A percentile compares a stretch with the other conserved stretches of the same genome.
These are phyloP conservation scores for Thinopyrum obtusiflorum DNA, from an alignment of 202 grass and related monocot species.

Conservation along the genomic window DNA sequence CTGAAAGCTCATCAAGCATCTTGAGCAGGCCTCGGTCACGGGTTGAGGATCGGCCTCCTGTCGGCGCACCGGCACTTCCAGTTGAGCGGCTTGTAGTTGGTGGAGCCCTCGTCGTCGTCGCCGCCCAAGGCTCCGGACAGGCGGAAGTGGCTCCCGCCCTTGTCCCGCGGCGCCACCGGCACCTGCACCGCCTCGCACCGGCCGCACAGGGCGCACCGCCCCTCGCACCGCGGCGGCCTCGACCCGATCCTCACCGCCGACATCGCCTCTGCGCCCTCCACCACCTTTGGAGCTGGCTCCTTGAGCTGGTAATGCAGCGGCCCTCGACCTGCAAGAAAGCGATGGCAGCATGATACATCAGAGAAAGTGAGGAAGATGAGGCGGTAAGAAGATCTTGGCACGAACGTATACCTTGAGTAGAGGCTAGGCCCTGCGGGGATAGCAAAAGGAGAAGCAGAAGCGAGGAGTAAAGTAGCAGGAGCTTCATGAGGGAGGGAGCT, in stretches of 20 bases:
- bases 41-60: slow-evolving; percentile 21
- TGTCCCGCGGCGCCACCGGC: slow-evolving; percentile 42
- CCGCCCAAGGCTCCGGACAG: not conserved
- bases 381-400: too few species aligned
- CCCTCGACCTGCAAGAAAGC: slow-evolving; percentile 21
- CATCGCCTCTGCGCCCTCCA: not conserved
- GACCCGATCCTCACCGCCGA: slow-evolving; percentile 52
- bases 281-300: slow-evolving; percentile 26
- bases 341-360: not conserved
- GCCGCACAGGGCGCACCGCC: slow-evolving; percentile 43
- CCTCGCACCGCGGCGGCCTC: slow-evolving; percentile 65
- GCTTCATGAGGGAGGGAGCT: slow-evolving; percentile 24
- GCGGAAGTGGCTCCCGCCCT: not conserved
- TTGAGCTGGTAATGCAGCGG: slow-evolving; percentile 12
- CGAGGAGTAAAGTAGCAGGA: slow-evolving; percentile 15
- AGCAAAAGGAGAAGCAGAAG: slow-evolving; percentile 40
- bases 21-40: not conserved
- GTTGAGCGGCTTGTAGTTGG: slow-evolving; percentile 71
- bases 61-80: slow-evolving; percentile 65
- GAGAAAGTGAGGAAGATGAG: too few species aligned
- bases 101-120: slow-evolving; percentile 41
- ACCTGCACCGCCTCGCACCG: slow-evolving; percentile 75
- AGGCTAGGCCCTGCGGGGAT: slow-evolving; percentile 25
- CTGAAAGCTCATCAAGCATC: not conserved
- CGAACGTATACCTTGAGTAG: slow-evolving; percentile 17